Conservation (phyloP, 768 basidiomycete species). For the Tubosaeta brunneosetosa region DNA sequence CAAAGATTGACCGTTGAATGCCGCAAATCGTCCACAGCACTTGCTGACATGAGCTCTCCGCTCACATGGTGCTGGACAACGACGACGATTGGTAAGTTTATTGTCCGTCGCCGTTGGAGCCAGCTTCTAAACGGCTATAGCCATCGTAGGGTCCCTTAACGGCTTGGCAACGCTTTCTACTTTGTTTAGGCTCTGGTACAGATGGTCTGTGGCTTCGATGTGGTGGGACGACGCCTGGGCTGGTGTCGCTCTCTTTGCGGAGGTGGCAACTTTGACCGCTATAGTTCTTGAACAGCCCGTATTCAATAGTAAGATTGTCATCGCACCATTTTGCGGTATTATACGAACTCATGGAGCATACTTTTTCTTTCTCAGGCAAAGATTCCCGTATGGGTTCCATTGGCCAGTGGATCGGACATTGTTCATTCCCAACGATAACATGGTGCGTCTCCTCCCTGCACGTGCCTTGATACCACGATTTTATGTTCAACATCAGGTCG, state of each 20-base stretch:
- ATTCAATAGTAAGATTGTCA: not conserved
- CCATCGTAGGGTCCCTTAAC: constrained; percentile 1
- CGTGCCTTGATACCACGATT: not conserved
- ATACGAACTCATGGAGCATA: not conserved
- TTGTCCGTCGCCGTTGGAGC: not conserved
- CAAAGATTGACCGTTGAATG: not conserved
- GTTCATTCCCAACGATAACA: constrained; percentile 4
- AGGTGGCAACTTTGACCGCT: not conserved
- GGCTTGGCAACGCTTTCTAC: constrained; percentile 7
- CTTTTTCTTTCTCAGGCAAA: not conserved
- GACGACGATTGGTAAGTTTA: not conserved
- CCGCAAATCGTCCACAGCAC: not conserved
- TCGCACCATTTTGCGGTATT: not conserved
- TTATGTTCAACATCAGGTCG: constrained; percentile 1
- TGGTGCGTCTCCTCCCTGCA: constrained; percentile 1
- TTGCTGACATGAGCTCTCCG: not conserved
- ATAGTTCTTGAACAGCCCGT: not conserved
- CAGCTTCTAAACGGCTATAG: not conserved
- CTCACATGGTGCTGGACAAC: not conserved
- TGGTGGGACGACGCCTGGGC: constrained; percentile 21
- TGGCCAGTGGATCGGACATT: constrained; percentile 2
- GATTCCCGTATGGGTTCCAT: not conserved
- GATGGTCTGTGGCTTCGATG: constrained; percentile 6
- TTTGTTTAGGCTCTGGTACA: constrained; percentile 14
- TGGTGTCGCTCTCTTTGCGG: constrained; percentile 6